Base-by-base conservation (phyloP, 257 asterid genomes). In the Ophiorrhiza pumila region DNA sequence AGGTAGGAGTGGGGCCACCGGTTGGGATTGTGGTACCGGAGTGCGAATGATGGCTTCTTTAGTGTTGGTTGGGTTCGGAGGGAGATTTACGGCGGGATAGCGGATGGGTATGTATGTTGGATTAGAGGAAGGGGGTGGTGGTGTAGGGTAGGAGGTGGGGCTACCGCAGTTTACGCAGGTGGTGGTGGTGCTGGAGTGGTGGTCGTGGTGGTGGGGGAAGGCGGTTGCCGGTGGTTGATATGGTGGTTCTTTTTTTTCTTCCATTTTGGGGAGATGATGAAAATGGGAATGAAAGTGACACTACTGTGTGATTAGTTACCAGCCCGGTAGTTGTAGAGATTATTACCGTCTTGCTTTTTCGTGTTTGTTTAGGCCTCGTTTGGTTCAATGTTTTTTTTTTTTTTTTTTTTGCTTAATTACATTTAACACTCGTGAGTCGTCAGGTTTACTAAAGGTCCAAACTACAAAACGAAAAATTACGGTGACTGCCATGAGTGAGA, bases 21-120 rank as follows among this genome's bases (percentile, higher is more conserved):
- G 73, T 74, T 89, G 89, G 41, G 97, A 64, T 13, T 87, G 93
- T 37, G 98, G 98, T 41, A 89, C 95, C 37, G 98, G 97, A n/a
- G 98, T 90, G 42, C 92, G 97, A 29, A 92, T 86, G 71, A 92
- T 92, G 77, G 82, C 74, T 79, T 92, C 97, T 50, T 86, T 81
- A 71, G 86, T 79, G 86, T 87, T 89, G 71, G 92, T 74, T 46
- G 94, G 96, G 6, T 85, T 73, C 1, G 83, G 60, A 20, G 95
- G 92, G 71, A 92, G 95, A 75, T 88, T 89, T 27, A 90, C 90
- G 80, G 98, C 94, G 39, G 98, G 98, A 64, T 83, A 76, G 31
- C 94, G 96, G 83, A 92, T 92, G 46, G 98, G 98, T 79, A 92
- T 89, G 90, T 92, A 92, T 57, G 85, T 64, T 12, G 90, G 96